A percentile compares a stretch with the other conserved stretches of the same genome.
Evolutionary conservation across 352 stramenopile species (phyloP).

Genomic region (Sclerospora graminicola): DNA sequence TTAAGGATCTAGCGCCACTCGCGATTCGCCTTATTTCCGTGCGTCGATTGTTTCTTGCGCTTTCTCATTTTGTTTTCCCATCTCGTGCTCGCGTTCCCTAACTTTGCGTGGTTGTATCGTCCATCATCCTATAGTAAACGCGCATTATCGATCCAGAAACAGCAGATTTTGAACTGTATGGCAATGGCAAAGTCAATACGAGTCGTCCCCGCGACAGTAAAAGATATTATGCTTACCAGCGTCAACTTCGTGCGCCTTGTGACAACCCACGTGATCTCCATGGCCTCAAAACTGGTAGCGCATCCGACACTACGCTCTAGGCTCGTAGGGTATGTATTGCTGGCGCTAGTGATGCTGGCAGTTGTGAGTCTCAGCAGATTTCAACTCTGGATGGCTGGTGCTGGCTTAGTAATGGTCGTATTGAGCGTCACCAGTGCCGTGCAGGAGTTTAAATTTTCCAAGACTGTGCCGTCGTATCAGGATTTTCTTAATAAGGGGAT

Average conservation of each 20-base stretch:
- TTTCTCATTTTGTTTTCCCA: too few relatives aligned
- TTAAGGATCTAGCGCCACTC: background rate
- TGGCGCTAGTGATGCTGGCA: slow-evolving; percentile 35
- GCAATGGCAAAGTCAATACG: slow-evolving; percentile 22
- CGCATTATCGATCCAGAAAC: background rate
- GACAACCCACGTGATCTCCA: slow-evolving; percentile 17
- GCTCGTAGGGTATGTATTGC: slow-evolving; percentile 20
- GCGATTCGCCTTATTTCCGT: background rate
- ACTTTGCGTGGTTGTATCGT: slow-evolving; percentile 6
- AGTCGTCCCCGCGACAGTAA: slow-evolving; percentile 3
- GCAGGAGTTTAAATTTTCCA: slow-evolving; percentile 44
- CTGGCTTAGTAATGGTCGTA: slow-evolving; percentile 47
- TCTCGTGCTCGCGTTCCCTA: too few relatives aligned
- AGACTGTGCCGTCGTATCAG: slow-evolving; percentile 34
- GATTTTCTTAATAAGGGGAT: slow-evolving; percentile 51
- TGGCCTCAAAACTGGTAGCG: slow-evolving; percentile 10
- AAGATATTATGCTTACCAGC: slow-evolving; percentile 22
- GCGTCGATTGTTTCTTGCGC: background rate
- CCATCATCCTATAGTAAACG: slow-evolving; percentile 14
- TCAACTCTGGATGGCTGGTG: slow-evolving; percentile 60
- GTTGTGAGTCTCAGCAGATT: slow-evolving; percentile 36
- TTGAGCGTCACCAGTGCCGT: slow-evolving; percentile 51
- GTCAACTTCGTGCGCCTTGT: slow-evolving; percentile 23
- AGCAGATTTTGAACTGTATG: slow-evolving; percentile 9
- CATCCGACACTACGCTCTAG: slow-evolving; percentile 19